Conservation (phyloP, 768 basidiomycete genomes). For the Tulasnella sp. region DNA sequence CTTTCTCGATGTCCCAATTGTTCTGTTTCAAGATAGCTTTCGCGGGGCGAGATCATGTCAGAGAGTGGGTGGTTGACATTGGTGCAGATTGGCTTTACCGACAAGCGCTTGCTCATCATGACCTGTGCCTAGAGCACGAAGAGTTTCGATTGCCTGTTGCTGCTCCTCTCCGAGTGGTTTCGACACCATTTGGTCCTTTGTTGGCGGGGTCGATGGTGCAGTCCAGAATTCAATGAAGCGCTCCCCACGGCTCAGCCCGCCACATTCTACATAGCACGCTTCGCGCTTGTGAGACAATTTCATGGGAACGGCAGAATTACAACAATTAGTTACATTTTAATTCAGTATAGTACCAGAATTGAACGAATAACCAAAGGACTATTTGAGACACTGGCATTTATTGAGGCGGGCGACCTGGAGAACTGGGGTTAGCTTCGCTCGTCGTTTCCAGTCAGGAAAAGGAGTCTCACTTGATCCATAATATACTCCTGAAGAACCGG, state of each 20-base stretch:
- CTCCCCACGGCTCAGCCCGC: background rate
- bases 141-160: background rate
- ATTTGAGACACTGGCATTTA: background rate
- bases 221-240: conserved; percentile 9
- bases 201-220: background rate
- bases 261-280: no score
- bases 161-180: background rate
- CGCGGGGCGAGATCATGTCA: background rate
- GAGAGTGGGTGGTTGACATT: background rate
- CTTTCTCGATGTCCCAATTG: conserved; percentile 20
- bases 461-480: background rate
- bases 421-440: background rate
- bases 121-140: conserved; percentile 8
- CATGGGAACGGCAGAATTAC: background rate
- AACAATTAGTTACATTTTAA: background rate
- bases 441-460: background rate
- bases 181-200: background rate
- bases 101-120: conserved; percentile 14
- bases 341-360: background rate
- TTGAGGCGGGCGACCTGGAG: background rate
- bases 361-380: background rate
- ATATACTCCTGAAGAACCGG: background rate
- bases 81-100: background rate
- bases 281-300: background rate
- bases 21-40: conserved; percentile 21